Evolutionary conservation across 352 stramenopile genomes (phyloP).

Genomic region (Aphanomyces astaci): DNA sequence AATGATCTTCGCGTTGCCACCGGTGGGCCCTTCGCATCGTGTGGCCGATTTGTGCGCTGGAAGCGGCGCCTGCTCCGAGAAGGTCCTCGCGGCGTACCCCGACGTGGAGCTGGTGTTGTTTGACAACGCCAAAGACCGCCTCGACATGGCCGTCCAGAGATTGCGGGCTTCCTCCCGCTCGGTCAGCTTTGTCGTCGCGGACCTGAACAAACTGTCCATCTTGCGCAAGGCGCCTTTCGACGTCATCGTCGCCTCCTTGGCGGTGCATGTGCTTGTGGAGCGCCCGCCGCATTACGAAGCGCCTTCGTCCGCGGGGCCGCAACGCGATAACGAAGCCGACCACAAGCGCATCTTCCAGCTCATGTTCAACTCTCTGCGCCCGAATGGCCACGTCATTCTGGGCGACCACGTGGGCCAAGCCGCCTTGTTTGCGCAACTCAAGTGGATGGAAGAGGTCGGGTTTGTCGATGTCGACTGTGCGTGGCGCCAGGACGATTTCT

Average conservation of each 20-base stretch:
- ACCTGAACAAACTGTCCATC: conserved; percentile 24
- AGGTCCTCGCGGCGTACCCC: conserved; percentile 53
- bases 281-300: conserved; percentile 41
- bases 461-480: conserved; percentile 71
- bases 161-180: conserved; percentile 20
- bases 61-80: conserved; percentile 45
- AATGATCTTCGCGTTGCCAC: conserved; percentile 50
- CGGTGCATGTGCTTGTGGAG: conserved; percentile 59
- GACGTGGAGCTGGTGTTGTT: conserved; percentile 40
- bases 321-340: conserved; percentile 12
- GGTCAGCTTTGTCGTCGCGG: neutral
- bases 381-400: conserved; percentile 57
- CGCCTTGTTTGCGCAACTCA: conserved; percentile 51
- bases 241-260: conserved; percentile 52
- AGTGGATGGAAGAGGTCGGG: conserved; percentile 41
- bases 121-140: conserved; percentile 45
- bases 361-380: conserved; percentile 42
- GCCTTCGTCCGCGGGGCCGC: neutral
- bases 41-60: conserved; percentile 64
- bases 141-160: conserved; percentile 42
- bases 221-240: conserved; percentile 33
- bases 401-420: conserved; percentile 68
- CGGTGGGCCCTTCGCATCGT: conserved; percentile 38
- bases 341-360: conserved; percentile 55
- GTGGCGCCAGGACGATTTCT: conserved; percentile 68